Evolutionary conservation across 2,329 filamentous ascomycete genomes (phyloP).

Genomic region (Fusarium falciforme): DNA sequence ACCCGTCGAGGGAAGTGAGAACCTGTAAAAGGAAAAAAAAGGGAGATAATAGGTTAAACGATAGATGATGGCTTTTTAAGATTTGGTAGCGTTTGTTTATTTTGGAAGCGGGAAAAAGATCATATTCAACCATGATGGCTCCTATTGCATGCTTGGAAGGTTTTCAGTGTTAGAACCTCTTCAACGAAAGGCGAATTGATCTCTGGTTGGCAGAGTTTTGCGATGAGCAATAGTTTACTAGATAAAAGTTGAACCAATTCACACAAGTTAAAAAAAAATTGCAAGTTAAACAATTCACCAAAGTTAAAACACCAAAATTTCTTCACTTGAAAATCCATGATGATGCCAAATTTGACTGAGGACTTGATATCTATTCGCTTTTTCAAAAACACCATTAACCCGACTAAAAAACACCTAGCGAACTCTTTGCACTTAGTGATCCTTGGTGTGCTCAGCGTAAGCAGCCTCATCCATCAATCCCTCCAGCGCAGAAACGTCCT

Average conservation of each 20-base stretch:
- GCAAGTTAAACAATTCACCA: background rate
- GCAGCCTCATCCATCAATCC: conserved; percentile 76
- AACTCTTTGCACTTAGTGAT: conserved; percentile 9
- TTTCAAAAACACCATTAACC: conserved; percentile 30
- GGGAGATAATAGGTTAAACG: conserved; percentile 13
- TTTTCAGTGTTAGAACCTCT: conserved; percentile 26
- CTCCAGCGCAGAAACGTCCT: conserved; percentile 66
- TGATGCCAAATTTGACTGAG: background rate
- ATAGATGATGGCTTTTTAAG: conserved; percentile 13
- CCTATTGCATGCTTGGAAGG: conserved; percentile 27
- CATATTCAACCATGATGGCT: conserved; percentile 41
- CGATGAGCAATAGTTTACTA: conserved; percentile 15
- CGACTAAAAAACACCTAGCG: background rate
- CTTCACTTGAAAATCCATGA: background rate
- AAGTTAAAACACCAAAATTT: conserved; percentile 6
- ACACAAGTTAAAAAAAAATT: conserved; percentile 13
- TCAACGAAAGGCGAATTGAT: conserved; percentile 37
- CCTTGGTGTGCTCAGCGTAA: conserved; percentile 59
- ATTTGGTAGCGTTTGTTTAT: conserved; percentile 17
- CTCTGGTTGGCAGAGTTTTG: conserved; percentile 29
- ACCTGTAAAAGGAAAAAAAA: conserved; percentile 28
- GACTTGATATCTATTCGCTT: conserved; percentile 32
- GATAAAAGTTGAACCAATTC: background rate
- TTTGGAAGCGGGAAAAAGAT: conserved; percentile 26
- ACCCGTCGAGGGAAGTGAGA: conserved; percentile 74